Evolutionary conservation across 805 yeast species (phyloP), one percentile per base, ranked within the genome.

Genomic region (Candida palmyrensis): DNA sequence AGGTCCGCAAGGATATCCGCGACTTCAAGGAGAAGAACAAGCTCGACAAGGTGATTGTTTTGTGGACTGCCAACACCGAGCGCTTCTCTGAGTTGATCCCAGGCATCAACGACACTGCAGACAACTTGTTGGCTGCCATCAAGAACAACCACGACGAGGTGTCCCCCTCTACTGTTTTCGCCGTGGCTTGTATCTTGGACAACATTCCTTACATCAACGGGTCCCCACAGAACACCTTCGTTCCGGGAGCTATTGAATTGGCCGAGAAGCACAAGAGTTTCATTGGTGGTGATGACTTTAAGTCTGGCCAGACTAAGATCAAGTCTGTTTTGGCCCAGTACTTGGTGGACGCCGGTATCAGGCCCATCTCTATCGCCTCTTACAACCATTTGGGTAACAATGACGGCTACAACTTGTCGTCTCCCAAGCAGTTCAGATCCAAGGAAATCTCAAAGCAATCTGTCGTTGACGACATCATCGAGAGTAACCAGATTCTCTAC

Each of bases 1-100:
- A 68, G 43, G 79, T 89, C 60, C 83, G 97, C 64, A 66, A 71
- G 36, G 96, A 89, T 59, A 89, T 89, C 49, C 68, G 73, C 47
- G 76, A 77, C 38, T 89, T 89, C 71, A 89, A 88, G 64, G 53
- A 55, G 25, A 59, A 67, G 41, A 85, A 90, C 55, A 57, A 63
- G 24, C 77, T 89, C 51, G 97, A 89, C 60, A 83, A 82, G 57
- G 94, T 90, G 36, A 77, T 89, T 53, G 84, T 90, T 29, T 71
- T 89, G 53, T 89, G 97, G 97, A 88, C 96, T 28, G 97, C 97
- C 36, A 90, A 89, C 67, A 89, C 97, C 36, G 97, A 89, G 68
- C 79, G 97, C 57, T 88, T 82, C 57, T 77, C 94, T 27, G 89
- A 83, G 25, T 53, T 90, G 27, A 62, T 79, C 27, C 66, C 70